Evolutionary conservation across 2,329 filamentous ascomycete genomes (phyloP), one percentile per base, ranked within the genome.

Genomic region (Arthrocladium fulminans): DNA sequence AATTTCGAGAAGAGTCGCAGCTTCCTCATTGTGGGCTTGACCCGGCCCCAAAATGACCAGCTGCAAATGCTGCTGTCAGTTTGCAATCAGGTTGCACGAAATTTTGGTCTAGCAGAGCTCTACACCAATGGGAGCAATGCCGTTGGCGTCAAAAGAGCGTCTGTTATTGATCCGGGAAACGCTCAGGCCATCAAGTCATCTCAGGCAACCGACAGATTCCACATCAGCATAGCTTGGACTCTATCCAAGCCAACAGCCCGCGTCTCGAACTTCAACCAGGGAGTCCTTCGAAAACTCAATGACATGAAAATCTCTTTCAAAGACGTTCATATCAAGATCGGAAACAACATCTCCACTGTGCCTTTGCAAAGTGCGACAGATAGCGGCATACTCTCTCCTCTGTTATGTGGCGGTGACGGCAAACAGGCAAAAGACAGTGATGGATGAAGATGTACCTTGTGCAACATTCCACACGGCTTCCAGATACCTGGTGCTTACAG

Each of bases 181-280:
- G 45, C 47, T 38, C 6, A n/a, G 17, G 23, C 15, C 13, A 20
- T 48, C 19, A 27, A 58, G 6, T 12, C 8, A 3, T 5, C 43
- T 25, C 48, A 59, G 27, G 73, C 79, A 56, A 63, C 74, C 3
- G 64, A 73, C 42, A 79, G 76, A 19, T 96, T 96, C 61, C 92
- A 98, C 65, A 70, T 97, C 51, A 95, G 88, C 39, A 79, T 98
- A 48, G 92, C 84, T 0, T 97, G 90, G 92, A 84, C 78, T 1
- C 23, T 47, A n/a, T 19, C 8, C 5, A 47, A n/a, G 12, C 25
- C 41, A 6, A 7, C 13, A 44, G 15, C 5, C 10, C 19, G 41
- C 24, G 3, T 19, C 73, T 90, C 53, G 65, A 71, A 8, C 63
- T 69, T 35, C 81, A 79, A 0, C 69, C 64, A 35, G 6, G 4